A percentile compares a stretch with the other conserved stretches of the same genome.
These are phyloP conservation scores for Cryptococcus deneoformans DNA, from an alignment of 1,284 basidiomycete species.

Conservation along the genomic window DNA sequence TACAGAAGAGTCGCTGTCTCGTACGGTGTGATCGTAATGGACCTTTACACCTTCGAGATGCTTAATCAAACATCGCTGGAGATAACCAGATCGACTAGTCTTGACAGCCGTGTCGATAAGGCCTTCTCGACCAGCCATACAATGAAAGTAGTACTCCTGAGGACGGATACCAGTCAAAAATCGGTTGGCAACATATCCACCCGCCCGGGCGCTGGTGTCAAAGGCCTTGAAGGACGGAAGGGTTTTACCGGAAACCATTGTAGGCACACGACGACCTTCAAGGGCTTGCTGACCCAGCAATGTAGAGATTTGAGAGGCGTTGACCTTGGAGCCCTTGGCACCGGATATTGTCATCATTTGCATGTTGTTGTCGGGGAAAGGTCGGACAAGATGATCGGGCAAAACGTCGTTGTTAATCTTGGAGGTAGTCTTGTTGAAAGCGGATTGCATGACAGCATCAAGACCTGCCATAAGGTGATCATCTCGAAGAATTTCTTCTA, in stretches of 20 bases:
- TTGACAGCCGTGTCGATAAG: constrained; percentile 99
- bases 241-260: constrained; percentile 99
- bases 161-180: constrained; percentile 99
- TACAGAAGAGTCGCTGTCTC: constrained; percentile 88
- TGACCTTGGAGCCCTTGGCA: constrained; percentile 97
- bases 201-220: constrained; percentile 94
- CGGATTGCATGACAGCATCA: constrained; percentile 85
- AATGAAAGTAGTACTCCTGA: constrained; percentile 99
- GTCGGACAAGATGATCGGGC: constrained; percentile 81
- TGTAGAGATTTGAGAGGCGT: constrained; percentile 97
- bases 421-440: constrained; percentile 86
- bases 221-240: constrained; percentile 96
- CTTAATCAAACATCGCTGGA: constrained; percentile 98
- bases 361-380: constrained; percentile 99
- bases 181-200: constrained; percentile 99
- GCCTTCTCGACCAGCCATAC: constrained; percentile 99
- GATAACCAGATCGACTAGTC: constrained; percentile 96
- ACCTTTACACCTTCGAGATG: constrained; percentile 95
- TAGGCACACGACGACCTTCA: constrained; percentile 96
- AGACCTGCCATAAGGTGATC: constrained; percentile 97
- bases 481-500: constrained; percentile 95
- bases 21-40: constrained; percentile 98
- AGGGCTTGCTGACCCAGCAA: constrained; percentile 95
- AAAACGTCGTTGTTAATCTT: constrained; percentile 84
- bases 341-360: constrained; percentile 99